Conservation (phyloP, 495 filamentous ascomycete genomes). For the Jackrogersella multiformis region DNA sequence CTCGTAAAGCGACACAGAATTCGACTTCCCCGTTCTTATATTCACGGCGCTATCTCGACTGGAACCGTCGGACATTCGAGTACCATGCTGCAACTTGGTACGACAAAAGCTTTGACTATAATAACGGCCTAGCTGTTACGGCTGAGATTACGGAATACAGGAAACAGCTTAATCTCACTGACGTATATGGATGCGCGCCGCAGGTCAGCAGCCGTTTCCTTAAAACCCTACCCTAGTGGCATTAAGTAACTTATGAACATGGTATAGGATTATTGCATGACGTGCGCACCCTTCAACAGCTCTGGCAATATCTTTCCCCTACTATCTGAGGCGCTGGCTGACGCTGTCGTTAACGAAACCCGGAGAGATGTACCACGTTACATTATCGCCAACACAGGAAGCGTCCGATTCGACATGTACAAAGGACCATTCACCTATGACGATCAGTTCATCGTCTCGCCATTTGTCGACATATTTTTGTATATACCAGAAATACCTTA, state of each 20-base stretch:
- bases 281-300: constrained; percentile 68
- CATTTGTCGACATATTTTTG: constrained; percentile 77
- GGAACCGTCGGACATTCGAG: constrained; percentile 79
- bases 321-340: constrained; percentile 67
- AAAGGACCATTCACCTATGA: constrained; percentile 83
- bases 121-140: constrained; percentile 73
- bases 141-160: constrained; percentile 69
- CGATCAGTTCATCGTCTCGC: constrained; percentile 78
- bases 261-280: constrained; percentile 67
- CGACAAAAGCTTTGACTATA: constrained; percentile 69
- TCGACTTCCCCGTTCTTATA: constrained; percentile 57
- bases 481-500: constrained; percentile 75
- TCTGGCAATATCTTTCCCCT: constrained; percentile 73
- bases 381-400: constrained; percentile 79
- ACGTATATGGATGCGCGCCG: constrained; percentile 76
- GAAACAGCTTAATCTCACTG: constrained; percentile 67
- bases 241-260: not conserved
- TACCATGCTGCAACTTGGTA: constrained; percentile 72
- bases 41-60: constrained; percentile 82
- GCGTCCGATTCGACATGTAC: constrained; percentile 85
- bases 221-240: not conserved
- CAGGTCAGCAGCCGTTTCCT: constrained; percentile 41
- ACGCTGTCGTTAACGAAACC: constrained; percentile 60
- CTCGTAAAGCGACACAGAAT: constrained; percentile 47
- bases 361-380: constrained; percentile 62